Conservation (phyloP, 805 yeast species). For the Cyberlindnera petersonii region DNA sequence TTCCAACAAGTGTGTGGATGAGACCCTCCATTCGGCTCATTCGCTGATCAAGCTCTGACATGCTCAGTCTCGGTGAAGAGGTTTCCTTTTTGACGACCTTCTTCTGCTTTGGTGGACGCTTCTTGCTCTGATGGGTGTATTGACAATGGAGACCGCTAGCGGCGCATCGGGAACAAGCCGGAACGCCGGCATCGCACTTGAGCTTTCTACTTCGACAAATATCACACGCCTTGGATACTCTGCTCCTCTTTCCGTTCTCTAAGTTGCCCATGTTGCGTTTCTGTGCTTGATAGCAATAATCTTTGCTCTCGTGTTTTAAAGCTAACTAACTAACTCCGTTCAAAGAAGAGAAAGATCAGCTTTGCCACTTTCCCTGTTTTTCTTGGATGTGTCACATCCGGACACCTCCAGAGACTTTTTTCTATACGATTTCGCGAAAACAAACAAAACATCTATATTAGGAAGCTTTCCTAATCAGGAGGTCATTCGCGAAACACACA, state of each 20-base stretch:
- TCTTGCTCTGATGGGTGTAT: conserved; percentile 15
- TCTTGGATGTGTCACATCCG: too few relatives aligned
- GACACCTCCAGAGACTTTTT: too few relatives aligned
- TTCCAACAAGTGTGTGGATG: conserved; percentile 28
- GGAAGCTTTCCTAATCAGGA: not conserved
- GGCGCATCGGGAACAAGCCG: conserved; percentile 71
- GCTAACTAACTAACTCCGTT: too few relatives aligned
- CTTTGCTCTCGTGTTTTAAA: too few relatives aligned
- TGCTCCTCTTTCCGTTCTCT: conserved; percentile 29
- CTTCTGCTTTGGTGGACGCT: conserved; percentile 6
- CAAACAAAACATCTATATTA: too few relatives aligned
- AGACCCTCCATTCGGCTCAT: conserved; percentile 33
- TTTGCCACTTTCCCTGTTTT: too few relatives aligned
- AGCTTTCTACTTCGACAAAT: conserved; percentile 64
- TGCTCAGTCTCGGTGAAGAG: too few relatives aligned
- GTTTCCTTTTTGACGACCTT: too few relatives aligned
- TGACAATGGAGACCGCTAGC: conserved; percentile 51
- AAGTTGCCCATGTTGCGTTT: conserved; percentile 1
- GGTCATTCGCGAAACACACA: not conserved
- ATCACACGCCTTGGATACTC: conserved; percentile 42
- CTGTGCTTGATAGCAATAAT: not conserved
- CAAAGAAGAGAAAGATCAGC: too few relatives aligned
- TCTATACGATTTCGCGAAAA: too few relatives aligned
- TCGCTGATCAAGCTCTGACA: conserved; percentile 26
- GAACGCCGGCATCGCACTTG: conserved; percentile 76